Base-by-base conservation (phyloP, 2,329 filamentous ascomycete genomes). In the Colletotrichum eremochloae region DNA sequence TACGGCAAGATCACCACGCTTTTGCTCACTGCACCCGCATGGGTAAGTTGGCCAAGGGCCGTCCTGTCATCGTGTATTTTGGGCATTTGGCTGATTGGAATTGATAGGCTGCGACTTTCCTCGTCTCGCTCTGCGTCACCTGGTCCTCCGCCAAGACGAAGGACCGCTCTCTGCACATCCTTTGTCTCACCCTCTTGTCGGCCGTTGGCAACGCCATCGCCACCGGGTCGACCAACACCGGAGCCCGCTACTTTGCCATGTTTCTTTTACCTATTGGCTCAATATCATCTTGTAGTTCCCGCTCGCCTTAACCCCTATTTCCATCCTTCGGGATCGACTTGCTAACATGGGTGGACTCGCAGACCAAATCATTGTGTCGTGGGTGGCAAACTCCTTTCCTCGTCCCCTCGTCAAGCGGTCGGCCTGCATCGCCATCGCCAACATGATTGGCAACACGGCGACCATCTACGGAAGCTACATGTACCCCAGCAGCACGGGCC, bases 331-430 rank as follows among this genome's bases (percentile, higher is more conserved):
- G n/a, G 9, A 7, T 1, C 63, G 11, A 0, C 53, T 3, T 3
- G 1, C 20, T 44, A 9, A 24, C 9, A 38, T 46, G 5, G 1
- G 6, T 36, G 31, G 3, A 24, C 20, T 11, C 2, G 8, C 67
- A 82, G 81, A 86, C 52, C 85, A 86, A 74, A 87, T 88, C 72
- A 87, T 94, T 33, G 91, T 94, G 57, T 89, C 91, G 0, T 88
- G 87, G 76, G 90, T 94, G 44, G 89, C 90, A 4, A 93, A 93
- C 74, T 91, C 92, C 11, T 87, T 94, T 46, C 91, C 92, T 0
- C 93, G 92, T 79, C 91, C 92, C 1, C 80, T 92, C 2, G 91
- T 90, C 2, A 90, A 92, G 60, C 87, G 91, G 2, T 92, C 92
- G 5, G 87, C 88, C 2, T 87, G 87, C 5, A 91, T 94, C 63